These are phyloP conservation scores for Ramaria sp. DNA, from an alignment of 768 basidiomycete genomes.

Conservation along the genomic window DNA sequence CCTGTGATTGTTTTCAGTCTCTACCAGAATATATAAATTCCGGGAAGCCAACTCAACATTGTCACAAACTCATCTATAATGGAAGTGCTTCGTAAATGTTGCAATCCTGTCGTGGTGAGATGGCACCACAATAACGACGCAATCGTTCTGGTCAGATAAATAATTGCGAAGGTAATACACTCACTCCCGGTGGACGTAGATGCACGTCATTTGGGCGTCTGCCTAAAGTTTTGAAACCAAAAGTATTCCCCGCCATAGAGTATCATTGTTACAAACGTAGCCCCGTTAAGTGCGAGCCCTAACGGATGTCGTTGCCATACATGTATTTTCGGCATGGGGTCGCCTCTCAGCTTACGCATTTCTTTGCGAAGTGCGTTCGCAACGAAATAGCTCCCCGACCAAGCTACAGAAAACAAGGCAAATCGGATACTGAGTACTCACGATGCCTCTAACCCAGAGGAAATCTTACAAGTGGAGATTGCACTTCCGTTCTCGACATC, in stretches of 20 bases:
- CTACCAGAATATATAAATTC: too few relatives aligned
- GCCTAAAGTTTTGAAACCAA: slow-evolving; percentile 1
- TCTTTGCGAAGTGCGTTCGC: not conserved
- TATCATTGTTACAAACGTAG: not conserved
- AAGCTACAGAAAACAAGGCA: not conserved
- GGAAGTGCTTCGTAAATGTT: too few relatives aligned
- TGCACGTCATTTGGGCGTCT: not conserved
- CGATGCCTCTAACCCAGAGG: too few relatives aligned
- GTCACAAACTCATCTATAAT: too few relatives aligned
- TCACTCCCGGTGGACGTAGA: not conserved
- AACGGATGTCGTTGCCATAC: not conserved
- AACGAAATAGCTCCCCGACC: slow-evolving; percentile 2
- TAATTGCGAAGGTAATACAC: too few relatives aligned
- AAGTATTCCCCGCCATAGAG: slow-evolving; percentile 6
- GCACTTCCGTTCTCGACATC: slow-evolving; percentile 36
- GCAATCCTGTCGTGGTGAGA: too few relatives aligned
- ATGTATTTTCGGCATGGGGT: not conserved
- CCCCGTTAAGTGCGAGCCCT: not conserved
- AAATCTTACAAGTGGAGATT: slow-evolving; percentile 25
- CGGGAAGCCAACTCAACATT: too few relatives aligned
- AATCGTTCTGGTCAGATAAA: too few relatives aligned
- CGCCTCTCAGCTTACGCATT: not conserved
- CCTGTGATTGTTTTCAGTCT: too few relatives aligned
- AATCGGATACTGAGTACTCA: too few relatives aligned
- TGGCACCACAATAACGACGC: too few relatives aligned